phyloP scores from a whole-genome alignment of 1,284 basidiomycete genomes.

The Inonotus obliquus region DNA sequence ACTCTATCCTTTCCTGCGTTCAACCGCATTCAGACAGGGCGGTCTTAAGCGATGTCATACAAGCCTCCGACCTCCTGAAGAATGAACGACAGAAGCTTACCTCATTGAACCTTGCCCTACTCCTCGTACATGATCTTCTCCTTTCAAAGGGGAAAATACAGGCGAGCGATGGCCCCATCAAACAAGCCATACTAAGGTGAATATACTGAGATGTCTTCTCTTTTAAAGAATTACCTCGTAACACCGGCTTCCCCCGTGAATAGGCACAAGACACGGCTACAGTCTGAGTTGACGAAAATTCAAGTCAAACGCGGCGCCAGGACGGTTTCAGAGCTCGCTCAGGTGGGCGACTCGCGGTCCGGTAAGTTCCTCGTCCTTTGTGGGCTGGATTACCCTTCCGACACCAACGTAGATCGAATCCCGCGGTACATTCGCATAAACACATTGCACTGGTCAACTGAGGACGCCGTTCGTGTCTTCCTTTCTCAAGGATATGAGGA shows the following conservation, averaged over 20 bases:
- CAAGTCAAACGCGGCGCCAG: slow-evolving; percentile 76
- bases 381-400: not conserved
- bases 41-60: slow-evolving; percentile 61
- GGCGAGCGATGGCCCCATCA: slow-evolving; percentile 82
- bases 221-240: not conserved
- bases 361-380: slow-evolving; percentile 36
- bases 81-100: slow-evolving; percentile 73
- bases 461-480: slow-evolving; percentile 55
- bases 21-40: slow-evolving; percentile 37
- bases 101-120: slow-evolving; percentile 68
- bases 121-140: slow-evolving; percentile 86
- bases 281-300: slow-evolving; percentile 78
- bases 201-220: not conserved
- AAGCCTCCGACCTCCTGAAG: slow-evolving; percentile 57
- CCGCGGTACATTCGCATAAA: slow-evolving; percentile 88
- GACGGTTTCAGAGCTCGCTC: slow-evolving; percentile 63
- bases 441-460: slow-evolving; percentile 59
- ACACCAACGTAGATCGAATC: slow-evolving; percentile 49
- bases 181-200: slow-evolving; percentile 62
- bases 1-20: slow-evolving; percentile 1
- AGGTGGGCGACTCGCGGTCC: slow-evolving; percentile 53
- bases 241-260: not conserved
- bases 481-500: slow-evolving; percentile 48
- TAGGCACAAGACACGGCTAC: slow-evolving; percentile 82
- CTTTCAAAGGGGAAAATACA: slow-evolving; percentile 73